These are phyloP conservation scores for Calonectria crousiana DNA, from an alignment of 2,329 filamentous ascomycete species.

Conservation along the genomic window DNA sequence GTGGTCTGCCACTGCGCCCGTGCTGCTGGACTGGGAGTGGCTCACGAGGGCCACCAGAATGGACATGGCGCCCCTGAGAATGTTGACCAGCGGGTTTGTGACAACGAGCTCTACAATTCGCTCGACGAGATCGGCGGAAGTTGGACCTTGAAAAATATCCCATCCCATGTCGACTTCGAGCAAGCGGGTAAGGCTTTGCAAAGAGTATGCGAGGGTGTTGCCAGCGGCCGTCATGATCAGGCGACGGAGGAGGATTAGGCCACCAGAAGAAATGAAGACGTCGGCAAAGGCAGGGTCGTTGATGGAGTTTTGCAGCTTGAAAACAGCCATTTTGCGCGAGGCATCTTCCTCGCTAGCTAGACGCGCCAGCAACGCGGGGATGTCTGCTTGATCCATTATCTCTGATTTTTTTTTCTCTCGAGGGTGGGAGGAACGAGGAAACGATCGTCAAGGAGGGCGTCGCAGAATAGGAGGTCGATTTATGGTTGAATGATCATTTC, in stretches of 20 bases:
- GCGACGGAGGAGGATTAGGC: conserved; percentile 82
- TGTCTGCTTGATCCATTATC: conserved; percentile 73
- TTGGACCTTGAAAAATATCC: conserved; percentile 81
- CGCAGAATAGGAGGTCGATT: background rate
- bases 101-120: conserved; percentile 92
- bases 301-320: conserved; percentile 96
- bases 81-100: conserved; percentile 95
- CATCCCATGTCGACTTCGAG: conserved; percentile 98
- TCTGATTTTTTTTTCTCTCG: conserved; percentile 8
- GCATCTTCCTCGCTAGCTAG: conserved; percentile 84
- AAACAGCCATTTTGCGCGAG: conserved; percentile 97
- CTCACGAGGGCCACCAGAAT: conserved; percentile 94
- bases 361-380: conserved; percentile 73
- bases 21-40: conserved; percentile 75
- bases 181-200: conserved; percentile 88
- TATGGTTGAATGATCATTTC: conserved; percentile 13
- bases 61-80: conserved; percentile 95
- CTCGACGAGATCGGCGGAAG: conserved; percentile 75
- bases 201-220: conserved; percentile 94
- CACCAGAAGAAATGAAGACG: conserved; percentile 92
- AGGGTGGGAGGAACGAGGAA: conserved; percentile 9
- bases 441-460: background rate
- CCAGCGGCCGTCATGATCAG: conserved; percentile 88
- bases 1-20: conserved; percentile 48
- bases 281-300: conserved; percentile 97